Evolutionary conservation across 495 filamentous ascomycete genomes (phyloP).

Genomic region (Penicillium silybi): DNA sequence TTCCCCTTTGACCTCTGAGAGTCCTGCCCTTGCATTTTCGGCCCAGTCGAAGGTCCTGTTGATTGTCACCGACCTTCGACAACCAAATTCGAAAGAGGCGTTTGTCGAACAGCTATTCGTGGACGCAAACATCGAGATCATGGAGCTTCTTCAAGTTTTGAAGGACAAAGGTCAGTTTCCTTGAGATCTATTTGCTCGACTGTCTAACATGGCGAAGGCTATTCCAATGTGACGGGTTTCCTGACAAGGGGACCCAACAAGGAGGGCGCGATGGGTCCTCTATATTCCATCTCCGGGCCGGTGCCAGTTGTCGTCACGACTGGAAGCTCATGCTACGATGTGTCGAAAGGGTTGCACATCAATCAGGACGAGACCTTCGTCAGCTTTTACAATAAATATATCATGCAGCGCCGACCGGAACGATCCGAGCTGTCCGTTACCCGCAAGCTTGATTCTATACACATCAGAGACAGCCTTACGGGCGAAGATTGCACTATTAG

Average conservation of each 20-base stretch:
- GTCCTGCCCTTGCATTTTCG: not conserved
- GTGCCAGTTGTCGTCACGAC: not conserved
- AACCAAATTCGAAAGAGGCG: not conserved
- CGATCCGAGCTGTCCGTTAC: too few relatives aligned
- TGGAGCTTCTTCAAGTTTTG: not conserved
- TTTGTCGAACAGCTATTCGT: too few relatives aligned
- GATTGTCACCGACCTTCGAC: not conserved
- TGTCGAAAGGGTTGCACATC: not conserved
- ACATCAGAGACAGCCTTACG: too few relatives aligned
- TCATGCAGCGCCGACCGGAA: too few relatives aligned
- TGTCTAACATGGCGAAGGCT: not conserved
- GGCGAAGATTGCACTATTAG: too few relatives aligned
- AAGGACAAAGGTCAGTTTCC: not conserved
- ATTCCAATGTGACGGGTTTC: not conserved
- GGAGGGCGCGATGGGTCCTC: not conserved
- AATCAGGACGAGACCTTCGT: not conserved
- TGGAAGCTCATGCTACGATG: not conserved
- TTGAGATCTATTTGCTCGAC: not conserved
- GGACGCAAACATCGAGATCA: not conserved
- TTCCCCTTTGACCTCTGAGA: not conserved
- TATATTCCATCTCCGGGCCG: not conserved
- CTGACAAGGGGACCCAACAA: not conserved
- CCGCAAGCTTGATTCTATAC: too few relatives aligned
- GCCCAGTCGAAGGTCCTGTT: not conserved
- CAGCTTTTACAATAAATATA: not conserved